Evolutionary conservation across 805 yeast genomes (phyloP), one percentile per base, ranked within the genome.

Genomic region (Lipomyces japonicus): DNA sequence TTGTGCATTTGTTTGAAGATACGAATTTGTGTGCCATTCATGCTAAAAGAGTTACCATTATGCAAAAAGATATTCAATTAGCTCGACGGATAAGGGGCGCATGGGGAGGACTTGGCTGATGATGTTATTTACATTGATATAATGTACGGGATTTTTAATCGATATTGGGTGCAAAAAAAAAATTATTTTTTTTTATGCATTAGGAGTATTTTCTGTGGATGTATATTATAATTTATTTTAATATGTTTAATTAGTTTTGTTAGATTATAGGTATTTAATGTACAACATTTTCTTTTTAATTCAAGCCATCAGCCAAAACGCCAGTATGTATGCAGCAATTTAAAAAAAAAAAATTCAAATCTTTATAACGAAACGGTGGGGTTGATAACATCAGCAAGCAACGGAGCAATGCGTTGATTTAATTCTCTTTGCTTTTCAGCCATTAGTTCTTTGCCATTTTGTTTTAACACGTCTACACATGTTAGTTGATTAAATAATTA

Each of bases 11-110:
- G 67, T 93, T 91, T 64, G 97, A 91, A 78, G 97, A 93, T 74
- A 93, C 97, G 61, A 91, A 90, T 79, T 80, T 91, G 77, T 93
- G 97, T 77, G 97, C 97, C 61, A 87, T 89, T 63, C 98, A 91
- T 75, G 98, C 97, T 67, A 91, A 93, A 83, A 85, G 98, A 77
- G 97, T 91, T 64, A 91, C 98, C 61, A 88, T 91, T 68, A 96
- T 88, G 80, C 91, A 89, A 87, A 90, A 90, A 77, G 98, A 91
- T 74, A 87, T 91, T 71, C 96, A 90, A 71, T 80, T 91, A 70
- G 98, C 97, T 63, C 86, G 97, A 78, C 86, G 97, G 79, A 82
- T 91, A 71, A 84, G 97, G 77, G 97, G 97, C 74, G 95, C 53
- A 3, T 54, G 58, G 58, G 58, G 58, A 6, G 58, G 58, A 12